Evolutionary conservation across 371 early-diverging fungal genomes (phyloP), one percentile per base, ranked within the genome.

Genomic region (Synchytrium microbalum): DNA sequence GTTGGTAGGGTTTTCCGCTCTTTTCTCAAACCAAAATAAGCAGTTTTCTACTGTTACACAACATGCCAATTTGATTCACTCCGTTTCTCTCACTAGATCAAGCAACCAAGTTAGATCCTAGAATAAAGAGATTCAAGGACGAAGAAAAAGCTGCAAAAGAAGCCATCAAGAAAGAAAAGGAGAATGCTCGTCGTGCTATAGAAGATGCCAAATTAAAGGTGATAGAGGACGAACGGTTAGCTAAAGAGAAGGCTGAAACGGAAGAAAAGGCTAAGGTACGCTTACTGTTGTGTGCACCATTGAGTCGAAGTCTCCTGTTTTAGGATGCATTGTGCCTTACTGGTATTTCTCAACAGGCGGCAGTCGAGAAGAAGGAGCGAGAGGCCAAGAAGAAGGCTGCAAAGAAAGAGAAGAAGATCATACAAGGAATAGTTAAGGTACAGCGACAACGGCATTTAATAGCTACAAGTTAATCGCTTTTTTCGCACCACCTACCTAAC

Each of bases 351-450:
- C 26, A 60, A 25, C 54, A 38, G 51, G 33, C 58, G 24, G 72
- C 64, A 19, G 65, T 30, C 24, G 72, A 71, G 28, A 77, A 75
- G 65, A 74, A 74, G 66, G 69, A 73, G 60, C 62, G 68, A n/a
- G 78, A 80, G 58, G 72, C 73, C 14, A 64, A 64, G 32, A 93
- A 93, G 84, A 89, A 89, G 73, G 82, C 76, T 52, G 79, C 92
- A 70, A 87, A 88, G 77, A 92, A 91, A 84, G 92, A 92, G 75
- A 91, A 92, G 86, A 95, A 93, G 82, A 84, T 79, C 63, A 83
- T 95, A 72, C 88, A 89, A 81, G 72, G 80, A n/a, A 67, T 90
- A 60, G 74, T 92, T 71, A 62, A 62, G 24, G 62, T 33, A 38
- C 28, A 26, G 13, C n/a, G n/a, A n/a, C n/a, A n/a, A n/a, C n/a